Base-by-base conservation (phyloP, 2,329 filamentous ascomycete species). In the Pyrenophora teres region DNA sequence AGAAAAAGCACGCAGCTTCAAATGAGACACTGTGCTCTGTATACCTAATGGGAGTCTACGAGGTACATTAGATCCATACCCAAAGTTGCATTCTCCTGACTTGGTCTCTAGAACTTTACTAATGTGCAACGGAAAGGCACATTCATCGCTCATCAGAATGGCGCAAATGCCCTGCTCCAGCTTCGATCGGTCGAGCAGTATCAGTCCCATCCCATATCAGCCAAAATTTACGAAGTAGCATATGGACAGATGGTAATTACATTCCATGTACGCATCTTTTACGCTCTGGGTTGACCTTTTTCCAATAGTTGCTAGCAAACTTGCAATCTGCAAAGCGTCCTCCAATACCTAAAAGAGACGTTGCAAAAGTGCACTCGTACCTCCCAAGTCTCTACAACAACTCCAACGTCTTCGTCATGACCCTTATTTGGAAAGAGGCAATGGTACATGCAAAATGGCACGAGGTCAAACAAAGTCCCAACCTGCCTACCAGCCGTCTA, bases 31-130 rank as follows among this genome's bases (percentile, higher is more conserved):
- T 72, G 4, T 63, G 60, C 38, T 54, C 67, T 1, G 66, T 68
- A 0, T 67, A 69, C 53, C 25, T 71, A 2, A 63, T 72, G 57
- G 65, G 67, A 1, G 41, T 71, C 0, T 70, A 65, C 15, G 68
- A 70, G 55, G 68, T 68, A 58, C 13, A 50, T 6, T 7, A 30
- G 18, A 0, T 10, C 8, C n/a, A n/a, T 2, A 25, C n/a, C 15
- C 1, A 35, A 23, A 12, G 9, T 15, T 1, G 25, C 7, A 13
- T 5, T 12, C 9, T 18, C 23, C 46, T 40, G 37, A 40, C 12
- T 3, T 35, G 8, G 15, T 6, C 4, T 4, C 5, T 25, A 71
- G 67, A 70, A 64, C 23, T 52, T 71, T 9, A 62, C 61, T 6
- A 56, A 52, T 13, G 30, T 58, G 9, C 54, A 54, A 38, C 56